These are phyloP conservation scores for Hymenoscyphus occultus DNA, from an alignment of 2,329 filamentous ascomycete species.

Conservation along the genomic window DNA sequence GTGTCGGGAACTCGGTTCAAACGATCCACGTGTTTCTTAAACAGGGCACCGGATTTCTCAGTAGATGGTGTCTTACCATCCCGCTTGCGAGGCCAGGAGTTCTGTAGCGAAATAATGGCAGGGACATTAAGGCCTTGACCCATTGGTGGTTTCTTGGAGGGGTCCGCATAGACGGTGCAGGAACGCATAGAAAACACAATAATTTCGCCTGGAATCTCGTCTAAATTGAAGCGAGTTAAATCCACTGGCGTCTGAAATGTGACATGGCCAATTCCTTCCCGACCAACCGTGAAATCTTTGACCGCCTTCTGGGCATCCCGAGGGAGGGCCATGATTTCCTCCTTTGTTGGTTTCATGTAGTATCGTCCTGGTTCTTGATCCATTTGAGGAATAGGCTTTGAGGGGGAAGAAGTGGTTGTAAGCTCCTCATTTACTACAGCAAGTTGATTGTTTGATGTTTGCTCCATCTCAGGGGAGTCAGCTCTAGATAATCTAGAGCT, in stretches of 20 bases:
- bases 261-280: slow-evolving; percentile 76
- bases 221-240: slow-evolving; percentile 72
- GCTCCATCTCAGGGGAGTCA: slow-evolving; percentile 62
- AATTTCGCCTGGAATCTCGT: slow-evolving; percentile 74
- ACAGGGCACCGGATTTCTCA: slow-evolving; percentile 61
- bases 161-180: slow-evolving; percentile 79
- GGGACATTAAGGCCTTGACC: slow-evolving; percentile 92
- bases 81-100: slow-evolving; percentile 81
- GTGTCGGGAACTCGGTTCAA: slow-evolving; percentile 79
- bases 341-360: slow-evolving; percentile 76
- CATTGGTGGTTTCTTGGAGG: slow-evolving; percentile 73
- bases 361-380: slow-evolving; percentile 63
- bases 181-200: slow-evolving; percentile 74
- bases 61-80: slow-evolving; percentile 54
- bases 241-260: slow-evolving; percentile 81
- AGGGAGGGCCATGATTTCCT: slow-evolving; percentile 53
- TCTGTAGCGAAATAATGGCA: slow-evolving; percentile 80
- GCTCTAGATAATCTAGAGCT: slow-evolving; percentile 39
- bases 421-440: slow-evolving; percentile 75
- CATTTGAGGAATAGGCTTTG: slow-evolving; percentile 18
- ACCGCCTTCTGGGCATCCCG: neutral
- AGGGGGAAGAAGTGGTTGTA: slow-evolving; percentile 32
- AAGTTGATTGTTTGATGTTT: slow-evolving; percentile 69
- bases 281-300: slow-evolving; percentile 71
- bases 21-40: slow-evolving; percentile 78